These are phyloP conservation scores for Clathrospora elynae DNA, from an alignment of 2,329 filamentous ascomycete species.

Conservation along the genomic window DNA sequence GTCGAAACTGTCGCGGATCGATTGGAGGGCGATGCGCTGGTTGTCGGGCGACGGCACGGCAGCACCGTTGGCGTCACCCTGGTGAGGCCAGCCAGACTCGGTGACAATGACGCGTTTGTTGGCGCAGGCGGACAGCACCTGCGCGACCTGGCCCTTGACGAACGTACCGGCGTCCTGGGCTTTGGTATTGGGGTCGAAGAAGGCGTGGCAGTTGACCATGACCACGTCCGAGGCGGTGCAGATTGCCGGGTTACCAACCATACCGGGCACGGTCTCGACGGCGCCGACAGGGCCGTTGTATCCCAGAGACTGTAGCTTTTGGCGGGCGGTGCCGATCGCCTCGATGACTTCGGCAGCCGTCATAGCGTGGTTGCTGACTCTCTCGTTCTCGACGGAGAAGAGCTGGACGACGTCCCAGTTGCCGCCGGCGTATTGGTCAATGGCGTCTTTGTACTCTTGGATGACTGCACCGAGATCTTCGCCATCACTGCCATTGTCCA, in stretches of 20 bases:
- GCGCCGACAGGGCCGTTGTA: constrained; percentile 76
- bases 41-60: constrained; percentile 72
- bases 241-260: constrained; percentile 68
- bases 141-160: constrained; percentile 61
- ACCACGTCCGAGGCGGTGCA: constrained; percentile 78
- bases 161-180: constrained; percentile 70
- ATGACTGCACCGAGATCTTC: constrained; percentile 57
- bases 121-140: constrained; percentile 54
- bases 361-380: constrained; percentile 62
- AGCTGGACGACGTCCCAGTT: constrained; percentile 74
- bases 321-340: constrained; percentile 64
- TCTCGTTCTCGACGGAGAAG: constrained; percentile 79
- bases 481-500: constrained; percentile 58
- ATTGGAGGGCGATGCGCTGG: constrained; percentile 68
- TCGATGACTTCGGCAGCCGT: constrained; percentile 61
- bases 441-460: constrained; percentile 63
- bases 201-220: constrained; percentile 81
- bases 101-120: constrained; percentile 73
- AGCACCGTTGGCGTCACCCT: constrained; percentile 66
- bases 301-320: constrained; percentile 63
- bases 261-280: constrained; percentile 76
- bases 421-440: constrained; percentile 50
- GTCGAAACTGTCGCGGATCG: constrained; percentile 66
- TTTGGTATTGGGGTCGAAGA: constrained; percentile 71
- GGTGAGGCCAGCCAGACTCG: constrained; percentile 82